Conservation (phyloP, 495 filamentous ascomycete genomes). For the Penicillium crystallinum region DNA sequence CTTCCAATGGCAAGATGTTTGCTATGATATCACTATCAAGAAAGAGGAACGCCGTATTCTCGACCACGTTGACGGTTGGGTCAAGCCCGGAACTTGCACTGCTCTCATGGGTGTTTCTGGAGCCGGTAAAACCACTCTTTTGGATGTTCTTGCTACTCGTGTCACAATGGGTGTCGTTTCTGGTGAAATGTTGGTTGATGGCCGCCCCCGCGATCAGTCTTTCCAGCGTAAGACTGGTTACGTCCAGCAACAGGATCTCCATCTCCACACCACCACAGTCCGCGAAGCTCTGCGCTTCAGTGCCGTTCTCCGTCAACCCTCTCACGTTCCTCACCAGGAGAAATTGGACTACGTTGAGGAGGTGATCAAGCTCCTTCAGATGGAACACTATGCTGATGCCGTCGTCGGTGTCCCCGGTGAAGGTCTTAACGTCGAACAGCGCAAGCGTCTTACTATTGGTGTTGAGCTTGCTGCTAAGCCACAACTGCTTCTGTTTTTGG, state of each 20-base stretch:
- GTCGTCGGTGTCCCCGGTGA: slow-evolving; percentile 43
- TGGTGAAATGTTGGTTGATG: slow-evolving; percentile 53
- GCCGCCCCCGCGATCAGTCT: slow-evolving; percentile 57
- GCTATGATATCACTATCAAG: slow-evolving; percentile 64
- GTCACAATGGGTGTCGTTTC: slow-evolving; percentile 48
- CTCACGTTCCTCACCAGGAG: slow-evolving; percentile 61
- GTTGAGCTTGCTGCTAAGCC: slow-evolving; percentile 90
- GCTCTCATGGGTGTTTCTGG: slow-evolving; percentile 61
- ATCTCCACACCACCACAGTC: slow-evolving; percentile 79
- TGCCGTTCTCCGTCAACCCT: slow-evolving; percentile 79
- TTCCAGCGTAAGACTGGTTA: slow-evolving; percentile 95
- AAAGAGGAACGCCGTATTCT: slow-evolving; percentile 54
- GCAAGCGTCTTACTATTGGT: slow-evolving; percentile 84
- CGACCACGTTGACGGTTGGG: slow-evolving; percentile 59
- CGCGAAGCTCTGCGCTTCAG: slow-evolving; percentile 79
- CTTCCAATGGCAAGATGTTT: slow-evolving; percentile 77
- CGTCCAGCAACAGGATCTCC: slow-evolving; percentile 93
- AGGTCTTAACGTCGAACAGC: slow-evolving; percentile 85
- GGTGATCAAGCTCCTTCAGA: slow-evolving; percentile 88
- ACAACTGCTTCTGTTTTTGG: slow-evolving; percentile 77
- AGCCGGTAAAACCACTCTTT: slow-evolving; percentile 64
- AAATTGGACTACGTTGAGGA: slow-evolving; percentile 88
- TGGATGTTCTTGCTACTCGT: slow-evolving; percentile 56
- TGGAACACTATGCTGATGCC: slow-evolving; percentile 53
- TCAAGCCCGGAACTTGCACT: slow-evolving; percentile 62